Conservation (phyloP, 345 rosid genomes). For the Eucalyptus cloeziana region DNA sequence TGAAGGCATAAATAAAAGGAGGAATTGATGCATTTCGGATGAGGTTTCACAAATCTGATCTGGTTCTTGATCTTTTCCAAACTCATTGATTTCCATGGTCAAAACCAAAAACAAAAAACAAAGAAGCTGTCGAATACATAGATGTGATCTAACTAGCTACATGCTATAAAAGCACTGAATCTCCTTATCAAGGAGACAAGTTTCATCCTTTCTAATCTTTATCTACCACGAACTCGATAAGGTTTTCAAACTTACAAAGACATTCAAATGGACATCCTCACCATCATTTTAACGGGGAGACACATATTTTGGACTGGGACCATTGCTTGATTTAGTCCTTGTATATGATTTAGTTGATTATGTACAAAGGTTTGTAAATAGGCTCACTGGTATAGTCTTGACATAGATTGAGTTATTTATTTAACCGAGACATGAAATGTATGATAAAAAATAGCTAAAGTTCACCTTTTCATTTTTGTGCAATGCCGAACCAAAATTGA, state of each 20-base stretch:
- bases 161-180: neutral
- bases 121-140: neutral
- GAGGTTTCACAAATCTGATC: neutral
- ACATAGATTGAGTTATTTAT: neutral
- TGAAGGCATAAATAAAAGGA: neutral
- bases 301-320: neutral
- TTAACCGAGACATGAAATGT: neutral
- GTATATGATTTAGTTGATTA: neutral
- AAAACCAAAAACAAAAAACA: neutral
- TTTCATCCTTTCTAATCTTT: neutral
- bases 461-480: neutral
- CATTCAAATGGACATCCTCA: neutral
- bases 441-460: neutral
- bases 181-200: neutral
- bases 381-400: neutral
- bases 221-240: neutral
- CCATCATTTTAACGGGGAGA: neutral
- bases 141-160: neutral
- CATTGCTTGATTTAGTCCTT: neutral
- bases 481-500: neutral
- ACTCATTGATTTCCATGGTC: neutral
- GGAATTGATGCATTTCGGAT: neutral
- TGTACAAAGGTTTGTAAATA: neutral
- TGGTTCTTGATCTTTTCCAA: neutral
- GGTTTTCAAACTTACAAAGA: neutral